These are phyloP conservation scores for Peronospora farinosa DNA, from an alignment of 352 stramenopile genomes.

Conservation along the genomic window DNA sequence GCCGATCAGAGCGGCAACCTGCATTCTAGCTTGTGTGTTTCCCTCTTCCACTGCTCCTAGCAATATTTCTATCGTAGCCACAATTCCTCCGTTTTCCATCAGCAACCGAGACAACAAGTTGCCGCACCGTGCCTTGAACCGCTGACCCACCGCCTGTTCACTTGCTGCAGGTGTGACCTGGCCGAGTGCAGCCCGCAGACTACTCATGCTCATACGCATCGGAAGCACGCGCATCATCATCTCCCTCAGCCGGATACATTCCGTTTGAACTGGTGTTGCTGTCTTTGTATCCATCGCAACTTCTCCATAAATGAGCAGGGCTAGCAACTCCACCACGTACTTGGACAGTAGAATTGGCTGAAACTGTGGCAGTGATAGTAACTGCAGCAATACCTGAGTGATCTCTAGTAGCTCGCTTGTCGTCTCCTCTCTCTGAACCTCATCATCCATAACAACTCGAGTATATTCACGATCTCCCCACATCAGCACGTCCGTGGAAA, in stretches of 20 bases:
- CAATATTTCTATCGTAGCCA: constrained; percentile 79
- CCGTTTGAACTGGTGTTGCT: constrained; percentile 13
- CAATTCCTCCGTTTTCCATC: constrained; percentile 66
- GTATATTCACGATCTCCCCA: constrained; percentile 32
- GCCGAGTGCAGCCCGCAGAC: constrained; percentile 55
- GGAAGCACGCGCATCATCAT: constrained; percentile 49
- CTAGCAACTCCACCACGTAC: constrained; percentile 71
- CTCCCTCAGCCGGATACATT: constrained; percentile 36
- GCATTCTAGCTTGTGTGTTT: constrained; percentile 79
- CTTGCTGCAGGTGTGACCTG: constrained; percentile 27
- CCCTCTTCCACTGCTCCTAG: constrained; percentile 68
- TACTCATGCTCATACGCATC: constrained; percentile 68
- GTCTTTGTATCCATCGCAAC: constrained; percentile 20
- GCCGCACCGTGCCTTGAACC: constrained; percentile 63
- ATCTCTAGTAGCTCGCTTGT: constrained; percentile 37
- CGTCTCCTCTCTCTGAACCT: constrained; percentile 11
- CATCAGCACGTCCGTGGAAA: constrained; percentile 48
- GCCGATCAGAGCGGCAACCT: constrained; percentile 73
- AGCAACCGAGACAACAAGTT: constrained; percentile 52
- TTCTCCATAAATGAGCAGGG: constrained; percentile 53
- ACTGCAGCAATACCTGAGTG: constrained; percentile 42
- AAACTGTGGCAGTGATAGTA: constrained; percentile 67
- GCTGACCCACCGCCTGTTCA: constrained; percentile 15
- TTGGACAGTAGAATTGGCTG: constrained; percentile 74
- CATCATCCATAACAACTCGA: constrained; percentile 4